Base-by-base conservation (phyloP, 495 filamentous ascomycete genomes). In the Annulohypoxylon maeteangense region DNA sequence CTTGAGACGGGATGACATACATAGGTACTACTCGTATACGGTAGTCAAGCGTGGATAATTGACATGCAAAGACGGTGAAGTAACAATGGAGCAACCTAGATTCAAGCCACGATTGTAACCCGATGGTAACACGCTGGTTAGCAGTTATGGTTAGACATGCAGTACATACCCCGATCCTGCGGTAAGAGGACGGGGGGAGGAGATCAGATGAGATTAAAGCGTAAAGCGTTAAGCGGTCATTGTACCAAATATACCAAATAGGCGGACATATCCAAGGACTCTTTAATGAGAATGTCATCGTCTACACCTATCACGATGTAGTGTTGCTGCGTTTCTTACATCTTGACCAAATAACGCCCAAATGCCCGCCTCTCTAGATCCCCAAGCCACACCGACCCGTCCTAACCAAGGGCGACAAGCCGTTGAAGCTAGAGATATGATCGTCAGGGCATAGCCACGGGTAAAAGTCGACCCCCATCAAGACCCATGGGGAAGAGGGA, bases 21-120 rank as follows among this genome's bases (percentile, higher is more conserved):
- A 58, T 65, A 42, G 40, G 1, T 44, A 42, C 54, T 64, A 18
- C 29, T 31, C 16, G 45, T 61, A 65, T 50, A 53, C 57, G 22
- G 58, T 20, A 42, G 44, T 14, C 40, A 48, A 57, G 51, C n/a
- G 68, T 66, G 48, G 45, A 10, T 40, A 25, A 50, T 23, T 16
- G 53, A 27, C 11, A 42, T 53, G 65, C 40, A 65, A 65, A 40
- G 40, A 67, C 40, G 29, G 61, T 47, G 62, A 69, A 51, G 70
- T 68, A 66, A 68, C 65, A 69, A 73, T 65, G 34, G 65, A 62
- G 47, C 62, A 69, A 68, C 62, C 70, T 69, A 53, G 70, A 54
- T 48, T 62, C 62, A 68, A 73, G 70, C 70, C 70, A 73, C 70
- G 29, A 62, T 18, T 69, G 65, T 53, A 66, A 68, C 70, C 55